Conservation (phyloP, 352 stramenopile species). For the Phytophthora cryptogea region DNA sequence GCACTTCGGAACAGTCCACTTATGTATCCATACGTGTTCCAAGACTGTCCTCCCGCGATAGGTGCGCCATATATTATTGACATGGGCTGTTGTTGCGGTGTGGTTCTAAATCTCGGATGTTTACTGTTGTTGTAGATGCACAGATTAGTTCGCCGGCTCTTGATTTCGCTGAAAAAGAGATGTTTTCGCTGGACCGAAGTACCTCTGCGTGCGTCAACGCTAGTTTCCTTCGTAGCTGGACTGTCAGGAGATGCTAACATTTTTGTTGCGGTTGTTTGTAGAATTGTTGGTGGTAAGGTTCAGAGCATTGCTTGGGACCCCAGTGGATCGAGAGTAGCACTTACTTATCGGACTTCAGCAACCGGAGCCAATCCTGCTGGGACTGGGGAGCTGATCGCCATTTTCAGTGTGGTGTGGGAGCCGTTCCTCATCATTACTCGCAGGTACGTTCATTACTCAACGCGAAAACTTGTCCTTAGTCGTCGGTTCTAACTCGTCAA, state of each 20-base stretch:
- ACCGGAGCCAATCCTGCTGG: slow-evolving; percentile 29
- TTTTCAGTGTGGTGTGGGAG: slow-evolving; percentile 72
- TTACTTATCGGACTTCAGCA: slow-evolving; percentile 50
- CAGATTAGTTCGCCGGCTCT: slow-evolving; percentile 74
- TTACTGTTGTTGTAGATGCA: slow-evolving; percentile 42
- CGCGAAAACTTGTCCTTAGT: too few species aligned
- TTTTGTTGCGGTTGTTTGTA: slow-evolving; percentile 15
- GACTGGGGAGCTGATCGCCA: slow-evolving; percentile 59
- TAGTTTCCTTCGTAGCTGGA: not conserved
- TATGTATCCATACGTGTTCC: slow-evolving; percentile 79
- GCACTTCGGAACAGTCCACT: slow-evolving; percentile 55
- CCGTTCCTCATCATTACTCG: slow-evolving; percentile 80
- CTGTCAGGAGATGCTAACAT: not conserved
- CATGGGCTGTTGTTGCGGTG: not conserved
- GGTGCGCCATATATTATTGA: slow-evolving; percentile 30
- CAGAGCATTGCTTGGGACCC: slow-evolving; percentile 73
- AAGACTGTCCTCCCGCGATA: slow-evolving; percentile 56
- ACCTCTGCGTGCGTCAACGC: slow-evolving; percentile 50
- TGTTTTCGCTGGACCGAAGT: slow-evolving; percentile 67
- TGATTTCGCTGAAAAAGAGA: slow-evolving; percentile 67
- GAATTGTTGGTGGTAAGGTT: slow-evolving; percentile 63
- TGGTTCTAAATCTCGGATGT: not conserved
- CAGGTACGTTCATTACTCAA: slow-evolving; percentile 33
- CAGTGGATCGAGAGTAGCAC: slow-evolving; percentile 63
- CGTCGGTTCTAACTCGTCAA: not conserved